A percentile compares a stretch with the other conserved stretches of the same genome.
phyloP scores from a whole-genome alignment of 371 early-diverging fungal species.

The Batrachochytrium dendrobatidis region DNA sequence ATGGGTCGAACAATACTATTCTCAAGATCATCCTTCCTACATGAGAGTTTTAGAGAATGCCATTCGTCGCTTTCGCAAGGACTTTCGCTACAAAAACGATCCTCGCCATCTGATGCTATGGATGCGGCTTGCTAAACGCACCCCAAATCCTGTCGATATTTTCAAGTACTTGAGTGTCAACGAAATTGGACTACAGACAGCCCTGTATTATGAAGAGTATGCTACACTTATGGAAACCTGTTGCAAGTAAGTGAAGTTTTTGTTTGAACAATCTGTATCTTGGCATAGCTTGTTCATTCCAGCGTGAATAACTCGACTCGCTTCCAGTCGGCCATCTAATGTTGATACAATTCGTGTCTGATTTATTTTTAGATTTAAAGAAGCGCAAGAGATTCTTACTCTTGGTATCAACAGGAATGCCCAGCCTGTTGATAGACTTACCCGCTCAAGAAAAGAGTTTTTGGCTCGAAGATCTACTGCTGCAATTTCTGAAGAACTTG shows the following conservation, averaged over 20 bases:
- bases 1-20: conserved; percentile 64
- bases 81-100: conserved; percentile 65
- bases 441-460: conserved; percentile 42
- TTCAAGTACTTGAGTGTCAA: conserved; percentile 63
- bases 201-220: conserved; percentile 73
- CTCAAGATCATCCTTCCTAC: conserved; percentile 57
- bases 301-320: background rate
- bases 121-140: conserved; percentile 55
- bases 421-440: conserved; percentile 43
- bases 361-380: conserved; percentile 34
- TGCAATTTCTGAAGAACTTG: no score
- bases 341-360: no score
- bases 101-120: conserved; percentile 67
- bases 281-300: background rate
- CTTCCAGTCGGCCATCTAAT: background rate
- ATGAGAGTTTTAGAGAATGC: conserved; percentile 52
- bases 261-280: background rate
- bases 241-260: conserved; percentile 44
- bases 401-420: conserved; percentile 51
- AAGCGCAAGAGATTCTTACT: conserved; percentile 43
- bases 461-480: conserved; percentile 22
- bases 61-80: conserved; percentile 50
- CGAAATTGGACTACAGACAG: conserved; percentile 58
- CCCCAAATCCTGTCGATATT: conserved; percentile 51
- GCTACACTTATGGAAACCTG: conserved; percentile 51